A percentile compares a stretch with the other conserved stretches of the same genome.
phyloP scores from a whole-genome alignment of 2,329 filamentous ascomycete species.

The Penicillium freii region DNA sequence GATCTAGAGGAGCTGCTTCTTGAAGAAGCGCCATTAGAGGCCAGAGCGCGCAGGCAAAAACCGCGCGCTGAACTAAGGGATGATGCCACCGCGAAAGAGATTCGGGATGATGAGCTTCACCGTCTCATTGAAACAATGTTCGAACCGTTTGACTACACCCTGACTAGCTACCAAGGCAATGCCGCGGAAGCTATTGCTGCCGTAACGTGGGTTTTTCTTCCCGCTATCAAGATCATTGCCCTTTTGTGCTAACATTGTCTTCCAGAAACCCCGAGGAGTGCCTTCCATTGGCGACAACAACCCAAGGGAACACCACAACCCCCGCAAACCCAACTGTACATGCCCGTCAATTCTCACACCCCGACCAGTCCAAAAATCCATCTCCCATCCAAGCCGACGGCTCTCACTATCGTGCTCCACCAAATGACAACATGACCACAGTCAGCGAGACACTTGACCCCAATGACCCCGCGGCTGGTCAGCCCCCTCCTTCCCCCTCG shows the following conservation, averaged over 20 bases:
- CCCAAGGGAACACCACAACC: slow-evolving; percentile 14
- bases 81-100: slow-evolving; percentile 92
- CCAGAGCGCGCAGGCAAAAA: slow-evolving; percentile 87
- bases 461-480: slow-evolving; percentile 22
- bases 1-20: slow-evolving; percentile 90
- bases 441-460: slow-evolving; percentile 31
- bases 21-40: slow-evolving; percentile 92
- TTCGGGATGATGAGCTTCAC: slow-evolving; percentile 89
- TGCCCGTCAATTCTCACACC: slow-evolving; percentile 39
- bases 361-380: slow-evolving; percentile 30
- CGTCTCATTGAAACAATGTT: slow-evolving; percentile 93
- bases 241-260: slow-evolving; percentile 7
- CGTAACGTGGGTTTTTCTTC: slow-evolving; percentile 28
- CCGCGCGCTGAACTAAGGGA: slow-evolving; percentile 87
- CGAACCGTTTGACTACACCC: slow-evolving; percentile 91
- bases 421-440: slow-evolving; percentile 28
- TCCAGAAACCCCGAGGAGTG: slow-evolving; percentile 42
- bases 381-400: slow-evolving; percentile 33
- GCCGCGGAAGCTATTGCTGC: slow-evolving; percentile 44
- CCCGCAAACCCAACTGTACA: slow-evolving; percentile 24
- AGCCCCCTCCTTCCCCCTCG: slow-evolving; percentile 28
- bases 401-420: slow-evolving; percentile 28
- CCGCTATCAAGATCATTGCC: slow-evolving; percentile 4
- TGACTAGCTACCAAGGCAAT: slow-evolving; percentile 67
- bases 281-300: slow-evolving; percentile 27